These are phyloP conservation scores for Bonia amplexicaulis DNA, from an alignment of 176 grass and related monocot genomes.

Conservation along the genomic window DNA sequence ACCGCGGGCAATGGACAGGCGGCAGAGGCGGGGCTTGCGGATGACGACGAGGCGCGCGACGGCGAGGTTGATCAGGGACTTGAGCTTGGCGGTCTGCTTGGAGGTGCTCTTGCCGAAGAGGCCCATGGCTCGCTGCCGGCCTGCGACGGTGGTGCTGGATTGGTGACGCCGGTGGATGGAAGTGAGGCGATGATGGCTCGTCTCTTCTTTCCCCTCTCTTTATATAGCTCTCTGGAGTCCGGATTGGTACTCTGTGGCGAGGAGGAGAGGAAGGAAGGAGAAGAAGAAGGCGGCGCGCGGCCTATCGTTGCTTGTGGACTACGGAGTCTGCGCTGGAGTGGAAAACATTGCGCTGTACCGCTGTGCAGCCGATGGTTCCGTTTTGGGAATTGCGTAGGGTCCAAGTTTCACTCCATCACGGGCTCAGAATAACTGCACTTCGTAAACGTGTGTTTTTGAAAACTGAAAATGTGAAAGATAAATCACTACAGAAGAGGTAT, in stretches of 20 bases:
- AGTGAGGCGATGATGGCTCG: background rate
- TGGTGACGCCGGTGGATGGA: background rate
- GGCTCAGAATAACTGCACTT: background rate
- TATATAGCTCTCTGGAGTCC: background rate
- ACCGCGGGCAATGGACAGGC: slow-evolving; percentile 33
- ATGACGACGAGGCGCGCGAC: slow-evolving; percentile 28
- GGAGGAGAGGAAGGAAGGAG: background rate
- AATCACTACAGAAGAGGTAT: background rate
- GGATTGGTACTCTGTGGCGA: background rate
- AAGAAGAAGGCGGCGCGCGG: background rate
- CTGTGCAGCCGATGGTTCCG: background rate
- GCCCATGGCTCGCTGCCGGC: slow-evolving; percentile 14
- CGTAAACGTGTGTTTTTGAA: no score
- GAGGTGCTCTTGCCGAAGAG: slow-evolving; percentile 43
- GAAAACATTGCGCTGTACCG: background rate
- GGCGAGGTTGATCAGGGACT: slow-evolving; percentile 34
- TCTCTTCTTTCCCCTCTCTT: background rate
- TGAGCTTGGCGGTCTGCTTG: slow-evolving; percentile 47
- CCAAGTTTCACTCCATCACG: background rate
- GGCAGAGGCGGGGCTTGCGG: slow-evolving; percentile 27
- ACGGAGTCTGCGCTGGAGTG: slow-evolving; percentile 1
- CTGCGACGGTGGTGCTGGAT: background rate
- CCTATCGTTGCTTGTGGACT: slow-evolving; percentile 33
- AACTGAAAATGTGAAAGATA: background rate
- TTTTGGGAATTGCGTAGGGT: slow-evolving; percentile 24